Evolutionary conservation across 768 basidiomycete species (phyloP).

Genomic region (Pulveroboletus frians): DNA sequence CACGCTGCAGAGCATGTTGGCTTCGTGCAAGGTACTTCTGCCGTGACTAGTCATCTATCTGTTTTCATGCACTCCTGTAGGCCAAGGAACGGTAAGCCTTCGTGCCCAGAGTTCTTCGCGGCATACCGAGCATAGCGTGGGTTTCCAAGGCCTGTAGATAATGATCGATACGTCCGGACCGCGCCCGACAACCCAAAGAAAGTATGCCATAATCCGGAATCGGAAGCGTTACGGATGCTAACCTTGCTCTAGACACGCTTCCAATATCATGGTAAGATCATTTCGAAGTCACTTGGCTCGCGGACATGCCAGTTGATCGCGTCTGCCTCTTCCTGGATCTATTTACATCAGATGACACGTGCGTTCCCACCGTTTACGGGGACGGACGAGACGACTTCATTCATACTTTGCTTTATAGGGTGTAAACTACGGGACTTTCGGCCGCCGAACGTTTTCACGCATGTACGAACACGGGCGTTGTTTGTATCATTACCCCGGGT

Average conservation of each 20-base stretch:
- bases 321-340: slow-evolving; percentile 2
- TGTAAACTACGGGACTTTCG: slow-evolving; percentile 25
- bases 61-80: slow-evolving; percentile 26
- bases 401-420: slow-evolving; percentile 25
- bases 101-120: neutral
- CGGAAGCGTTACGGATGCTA: slow-evolving; percentile 2
- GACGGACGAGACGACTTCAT: neutral
- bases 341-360: slow-evolving; percentile 52
- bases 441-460: slow-evolving; percentile 13
- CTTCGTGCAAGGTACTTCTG: slow-evolving; percentile 74
- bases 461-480: slow-evolving; percentile 15
- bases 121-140: slow-evolving; percentile 5
- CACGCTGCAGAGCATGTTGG: slow-evolving; percentile 89
- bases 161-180: slow-evolving; percentile 72
- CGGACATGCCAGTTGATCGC: slow-evolving; percentile 12
- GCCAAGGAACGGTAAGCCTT: slow-evolving; percentile 58
- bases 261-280: slow-evolving; percentile 67
- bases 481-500: slow-evolving; percentile 17
- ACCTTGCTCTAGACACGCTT: slow-evolving; percentile 57
- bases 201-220: slow-evolving; percentile 37
- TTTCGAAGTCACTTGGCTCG: neutral
- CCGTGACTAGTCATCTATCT: neutral
- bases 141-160: slow-evolving; percentile 62
- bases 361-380: slow-evolving; percentile 26
- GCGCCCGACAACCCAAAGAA: slow-evolving; percentile 87